Conservation (phyloP, 2,329 filamentous ascomycete genomes). For the Colletotrichum tanaceti region DNA sequence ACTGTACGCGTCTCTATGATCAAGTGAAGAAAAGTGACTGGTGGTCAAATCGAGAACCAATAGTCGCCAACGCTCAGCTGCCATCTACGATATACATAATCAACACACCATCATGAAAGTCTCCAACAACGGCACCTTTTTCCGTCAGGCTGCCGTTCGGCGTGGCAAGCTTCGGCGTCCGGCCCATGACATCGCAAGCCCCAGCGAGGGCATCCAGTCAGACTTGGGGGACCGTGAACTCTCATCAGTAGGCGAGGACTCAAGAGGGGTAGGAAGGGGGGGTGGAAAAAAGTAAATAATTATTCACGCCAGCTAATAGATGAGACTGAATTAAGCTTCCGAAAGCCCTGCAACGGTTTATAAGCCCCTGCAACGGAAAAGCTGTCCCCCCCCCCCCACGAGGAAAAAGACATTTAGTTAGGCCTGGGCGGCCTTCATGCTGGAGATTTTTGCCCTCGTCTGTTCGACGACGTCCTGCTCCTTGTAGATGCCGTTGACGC, state of each 20-base stretch:
- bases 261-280: not conserved
- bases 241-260: not conserved
- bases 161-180: no score
- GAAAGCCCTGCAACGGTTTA: not conserved
- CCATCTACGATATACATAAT: no score
- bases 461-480: slow-evolving; percentile 59
- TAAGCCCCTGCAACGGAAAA: no score
- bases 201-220: not conserved
- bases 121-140: no score
- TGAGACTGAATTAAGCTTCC: not conserved
- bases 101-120: no score
- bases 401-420: not conserved
- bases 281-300: not conserved
- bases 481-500: slow-evolving; percentile 73
- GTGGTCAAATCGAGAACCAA: no score
- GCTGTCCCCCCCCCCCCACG: not conserved
- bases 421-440: slow-evolving; percentile 24
- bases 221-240: not conserved
- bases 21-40: no score
- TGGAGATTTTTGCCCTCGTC: slow-evolving; percentile 54
- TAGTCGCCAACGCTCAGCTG: no score
- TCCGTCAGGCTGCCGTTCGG: no score
- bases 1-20: no score
- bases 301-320: not conserved
- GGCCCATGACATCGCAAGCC: not conserved